Evolutionary conservation across 2,329 filamentous ascomycete genomes (phyloP), one percentile per base, ranked within the genome.

Genomic region (Fusarium metavorans): DNA sequence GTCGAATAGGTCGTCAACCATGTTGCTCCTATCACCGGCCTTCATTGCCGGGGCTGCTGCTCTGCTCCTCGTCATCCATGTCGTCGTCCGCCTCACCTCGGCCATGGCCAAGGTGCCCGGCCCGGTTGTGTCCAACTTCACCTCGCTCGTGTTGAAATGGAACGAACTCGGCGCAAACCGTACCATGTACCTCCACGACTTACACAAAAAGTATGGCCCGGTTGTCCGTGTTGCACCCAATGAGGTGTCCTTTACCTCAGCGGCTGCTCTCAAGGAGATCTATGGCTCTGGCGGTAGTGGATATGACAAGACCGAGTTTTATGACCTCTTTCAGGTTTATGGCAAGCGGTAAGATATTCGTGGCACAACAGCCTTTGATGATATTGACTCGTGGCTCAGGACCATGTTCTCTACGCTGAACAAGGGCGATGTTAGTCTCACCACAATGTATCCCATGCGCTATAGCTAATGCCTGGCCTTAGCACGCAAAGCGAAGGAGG

Each of bases 251-350:
- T 92, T 92, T 70, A 86, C 88, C 0, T 90, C 88, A 3, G 81
- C 84, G 10, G 83, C 85, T 10, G 90, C 88, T 0, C 81, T 92
- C 62, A 92, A 89, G 78, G 88, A 91, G 81, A 92, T 92, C 54
- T 93, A 92, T 80, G 86, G 87, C 73, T 88, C 88, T 0, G 87
- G 87, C 0, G 90, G 90, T 5, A 91, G 89, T 76, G 90, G 90
- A 27, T 92, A 89, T 77, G 89, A 92, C 77, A 92, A 92, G 83
- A 91, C 89, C 0, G 87, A 89, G 66, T 92, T 92, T 74, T 92
- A 92, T 76, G 82, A 90, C 70, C 80, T 92, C 20, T 92, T 92
- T 71, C 87, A 79, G 66, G 84, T 91, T 5, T 92, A 89, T 73
- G 88, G 87, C 13, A 85, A 86, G 69, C 87, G 88, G 88, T 89